Conservation (phyloP, 257 asterid genomes). For the Solanum medicagineum region DNA sequence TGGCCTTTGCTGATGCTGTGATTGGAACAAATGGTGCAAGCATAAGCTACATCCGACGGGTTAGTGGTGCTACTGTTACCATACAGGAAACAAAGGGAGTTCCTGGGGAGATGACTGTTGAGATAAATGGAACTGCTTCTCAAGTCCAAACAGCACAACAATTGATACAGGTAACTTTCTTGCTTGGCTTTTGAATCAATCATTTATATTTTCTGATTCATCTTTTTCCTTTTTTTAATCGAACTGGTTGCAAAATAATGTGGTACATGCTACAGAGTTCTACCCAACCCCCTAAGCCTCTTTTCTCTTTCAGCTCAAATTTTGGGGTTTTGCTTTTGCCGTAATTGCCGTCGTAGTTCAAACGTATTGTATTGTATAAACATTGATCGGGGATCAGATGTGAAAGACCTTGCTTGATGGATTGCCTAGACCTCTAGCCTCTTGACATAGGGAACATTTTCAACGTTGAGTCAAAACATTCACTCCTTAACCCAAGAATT, state of each 20-base stretch:
- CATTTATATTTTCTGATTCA: background rate
- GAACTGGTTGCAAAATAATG: background rate
- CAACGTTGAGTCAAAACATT: background rate
- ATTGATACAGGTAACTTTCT: constrained; percentile 62
- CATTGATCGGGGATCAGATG: background rate
- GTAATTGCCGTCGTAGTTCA: background rate
- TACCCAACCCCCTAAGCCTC: background rate
- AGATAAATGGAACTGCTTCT: constrained; percentile 84
- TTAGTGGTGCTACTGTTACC: constrained; percentile 89
- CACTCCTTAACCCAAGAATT: background rate
- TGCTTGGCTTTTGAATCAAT: background rate
- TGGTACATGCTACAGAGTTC: background rate
- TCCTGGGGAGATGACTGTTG: constrained; percentile 96
- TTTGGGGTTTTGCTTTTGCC: background rate
- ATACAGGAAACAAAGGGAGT: constrained; percentile 90
- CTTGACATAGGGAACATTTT: background rate
- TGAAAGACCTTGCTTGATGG: background rate
- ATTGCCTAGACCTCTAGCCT: background rate
- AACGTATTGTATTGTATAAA: background rate
- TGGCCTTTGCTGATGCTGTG: constrained; percentile 95
- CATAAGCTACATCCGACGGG: constrained; percentile 86
- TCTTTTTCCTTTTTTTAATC: background rate
- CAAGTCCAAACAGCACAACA: constrained; percentile 96
- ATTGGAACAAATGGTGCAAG: constrained; percentile 87
- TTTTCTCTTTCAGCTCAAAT: background rate